Percentiles rank a stretch among this genome's conserved stretches.
phyloP scores from a whole-genome alignment of 768 basidiomycete genomes.

The Trametes cingulata region DNA sequence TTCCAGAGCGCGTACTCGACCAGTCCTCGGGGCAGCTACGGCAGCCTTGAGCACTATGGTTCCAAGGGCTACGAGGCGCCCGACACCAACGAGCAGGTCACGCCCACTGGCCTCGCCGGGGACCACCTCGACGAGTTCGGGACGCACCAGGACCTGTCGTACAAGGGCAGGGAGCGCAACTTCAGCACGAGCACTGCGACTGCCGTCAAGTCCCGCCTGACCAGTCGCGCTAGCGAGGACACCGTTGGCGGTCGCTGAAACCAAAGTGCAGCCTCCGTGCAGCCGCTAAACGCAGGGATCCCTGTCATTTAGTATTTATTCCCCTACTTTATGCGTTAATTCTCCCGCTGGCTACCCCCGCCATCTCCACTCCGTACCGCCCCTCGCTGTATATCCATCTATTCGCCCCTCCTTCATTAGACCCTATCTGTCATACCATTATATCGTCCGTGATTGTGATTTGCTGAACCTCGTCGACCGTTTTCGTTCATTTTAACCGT shows the following conservation, averaged over 20 bases:
- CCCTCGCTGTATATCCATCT: slow-evolving; percentile 1
- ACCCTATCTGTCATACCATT: not conserved
- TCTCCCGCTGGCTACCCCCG: slow-evolving; percentile 6
- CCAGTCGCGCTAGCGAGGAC: slow-evolving; percentile 39
- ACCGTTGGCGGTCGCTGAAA: slow-evolving; percentile 31
- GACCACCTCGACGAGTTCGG: slow-evolving; percentile 36
- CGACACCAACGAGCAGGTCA: slow-evolving; percentile 25
- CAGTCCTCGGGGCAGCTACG: slow-evolving; percentile 70
- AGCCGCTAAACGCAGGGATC: slow-evolving; percentile 24
- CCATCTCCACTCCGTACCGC: not conserved
- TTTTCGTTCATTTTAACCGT: slow-evolving; percentile 8
- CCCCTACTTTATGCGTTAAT: slow-evolving; percentile 23
- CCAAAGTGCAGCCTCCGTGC: not conserved
- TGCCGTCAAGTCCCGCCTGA: slow-evolving; percentile 36
- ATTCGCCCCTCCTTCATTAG: not conserved
- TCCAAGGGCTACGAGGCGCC: slow-evolving; percentile 12
- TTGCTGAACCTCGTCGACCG: slow-evolving; percentile 10
- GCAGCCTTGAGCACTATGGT: slow-evolving; percentile 40
- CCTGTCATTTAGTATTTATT: slow-evolving; percentile 22
- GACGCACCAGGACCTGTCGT: slow-evolving; percentile 16
- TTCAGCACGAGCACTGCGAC: slow-evolving; percentile 56
- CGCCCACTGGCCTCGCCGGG: slow-evolving; percentile 24
- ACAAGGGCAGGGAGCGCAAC: slow-evolving; percentile 52
- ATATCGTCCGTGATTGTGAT: not conserved
- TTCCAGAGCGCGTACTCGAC: slow-evolving; percentile 86